phyloP scores from a whole-genome alignment of 768 basidiomycete genomes.

The Trametes villosa region DNA sequence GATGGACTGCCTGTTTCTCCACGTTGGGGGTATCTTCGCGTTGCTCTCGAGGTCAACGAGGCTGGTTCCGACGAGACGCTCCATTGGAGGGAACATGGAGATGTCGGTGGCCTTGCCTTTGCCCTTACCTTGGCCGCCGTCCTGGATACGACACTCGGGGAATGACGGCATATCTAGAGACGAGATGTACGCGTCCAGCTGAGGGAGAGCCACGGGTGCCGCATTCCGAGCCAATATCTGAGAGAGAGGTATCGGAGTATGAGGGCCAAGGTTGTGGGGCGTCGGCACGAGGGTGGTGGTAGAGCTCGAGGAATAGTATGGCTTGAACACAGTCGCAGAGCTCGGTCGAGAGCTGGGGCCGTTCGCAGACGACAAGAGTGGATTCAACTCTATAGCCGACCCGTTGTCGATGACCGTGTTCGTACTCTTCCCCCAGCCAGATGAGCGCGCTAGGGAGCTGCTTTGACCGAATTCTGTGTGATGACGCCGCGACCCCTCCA shows the following conservation, averaged over 20 bases:
- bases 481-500: neutral
- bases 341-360: neutral
- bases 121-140: conserved; percentile 8
- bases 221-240: conserved; percentile 63
- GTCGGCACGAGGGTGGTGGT: conserved; percentile 16
- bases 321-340: neutral
- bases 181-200: conserved; percentile 62
- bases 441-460: neutral
- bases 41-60: conserved; percentile 68
- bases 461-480: neutral
- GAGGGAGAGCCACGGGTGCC: conserved; percentile 60
- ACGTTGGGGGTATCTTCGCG: conserved; percentile 47
- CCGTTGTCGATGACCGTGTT: neutral
- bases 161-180: conserved; percentile 51
- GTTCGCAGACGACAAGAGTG: neutral
- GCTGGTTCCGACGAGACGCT: conserved; percentile 52
- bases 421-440: neutral
- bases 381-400: conserved; percentile 7
- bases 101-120: conserved; percentile 27
- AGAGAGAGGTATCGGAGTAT: conserved; percentile 57
- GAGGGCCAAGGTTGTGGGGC: conserved; percentile 21
- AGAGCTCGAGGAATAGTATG: neutral
- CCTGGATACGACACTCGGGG: conserved; percentile 9
- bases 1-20: conserved; percentile 59
- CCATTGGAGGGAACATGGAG: conserved; percentile 67